Evolutionary conservation across 495 filamentous ascomycete species (phyloP).

Genomic region (Lasiosphaeria hispida): DNA sequence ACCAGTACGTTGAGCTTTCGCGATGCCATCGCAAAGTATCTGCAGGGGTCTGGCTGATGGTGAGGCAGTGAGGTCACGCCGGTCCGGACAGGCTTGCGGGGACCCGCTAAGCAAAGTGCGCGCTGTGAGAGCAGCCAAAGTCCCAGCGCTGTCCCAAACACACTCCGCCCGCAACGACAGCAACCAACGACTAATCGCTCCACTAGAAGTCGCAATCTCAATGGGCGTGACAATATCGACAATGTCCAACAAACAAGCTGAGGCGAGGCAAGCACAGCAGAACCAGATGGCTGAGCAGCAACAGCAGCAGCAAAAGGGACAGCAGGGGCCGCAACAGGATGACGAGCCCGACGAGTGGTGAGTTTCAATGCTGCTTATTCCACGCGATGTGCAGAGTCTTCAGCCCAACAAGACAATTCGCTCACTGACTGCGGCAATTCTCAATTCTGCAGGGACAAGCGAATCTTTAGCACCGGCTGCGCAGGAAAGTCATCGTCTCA

Average conservation of each 20-base stretch:
- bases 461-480: slow-evolving; percentile 96
- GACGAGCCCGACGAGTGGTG: slow-evolving; percentile 97
- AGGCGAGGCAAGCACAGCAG: slow-evolving; percentile 13
- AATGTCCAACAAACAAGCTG: too few species aligned
- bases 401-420: slow-evolving; percentile 1
- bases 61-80: neutral
- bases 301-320: slow-evolving; percentile 16
- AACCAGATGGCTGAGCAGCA: slow-evolving; percentile 46
- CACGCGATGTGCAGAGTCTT: neutral
- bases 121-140: too few species aligned
- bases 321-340: slow-evolving; percentile 49
- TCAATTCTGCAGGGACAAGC: slow-evolving; percentile 64
- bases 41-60: slow-evolving; percentile 31
- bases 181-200: too few species aligned
- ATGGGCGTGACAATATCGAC: neutral
- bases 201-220: neutral
- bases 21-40: slow-evolving; percentile 44
- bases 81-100: too few species aligned
- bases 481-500: slow-evolving; percentile 56
- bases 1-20: slow-evolving; percentile 82
- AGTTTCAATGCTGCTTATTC: slow-evolving; percentile 20
- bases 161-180: too few species aligned
- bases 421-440: slow-evolving; percentile 15
- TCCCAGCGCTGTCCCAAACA: too few species aligned
- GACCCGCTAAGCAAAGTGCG: too few species aligned